Conservation (phyloP, 2,329 filamentous ascomycete genomes). For the Fusarium compactum region DNA sequence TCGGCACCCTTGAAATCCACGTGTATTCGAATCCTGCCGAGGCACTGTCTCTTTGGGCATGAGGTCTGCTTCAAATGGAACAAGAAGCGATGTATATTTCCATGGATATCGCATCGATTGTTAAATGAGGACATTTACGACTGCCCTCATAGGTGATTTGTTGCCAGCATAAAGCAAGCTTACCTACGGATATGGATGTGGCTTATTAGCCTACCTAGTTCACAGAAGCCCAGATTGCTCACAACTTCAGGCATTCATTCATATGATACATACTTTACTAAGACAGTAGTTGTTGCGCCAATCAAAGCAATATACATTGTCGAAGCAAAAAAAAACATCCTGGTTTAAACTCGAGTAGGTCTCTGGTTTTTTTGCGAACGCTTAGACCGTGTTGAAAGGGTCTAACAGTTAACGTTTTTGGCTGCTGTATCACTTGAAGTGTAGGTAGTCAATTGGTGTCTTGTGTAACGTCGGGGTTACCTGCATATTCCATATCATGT, state of each 20-base stretch:
- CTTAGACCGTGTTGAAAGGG: background rate
- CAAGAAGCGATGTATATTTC: background rate
- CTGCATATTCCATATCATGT: background rate
- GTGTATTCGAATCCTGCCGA: conserved; percentile 33
- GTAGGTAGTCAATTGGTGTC: background rate
- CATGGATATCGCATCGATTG: background rate
- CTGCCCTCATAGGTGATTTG: background rate
- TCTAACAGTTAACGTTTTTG: background rate
- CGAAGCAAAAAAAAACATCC: background rate
- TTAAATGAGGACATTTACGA: background rate
- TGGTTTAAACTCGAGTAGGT: too few relatives aligned
- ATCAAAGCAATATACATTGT: background rate
- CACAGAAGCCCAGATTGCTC: background rate
- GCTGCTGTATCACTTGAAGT: conserved; percentile 1
- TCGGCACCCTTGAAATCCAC: conserved; percentile 32
- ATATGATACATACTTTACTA: background rate
- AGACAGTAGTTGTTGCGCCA: background rate
- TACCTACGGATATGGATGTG: background rate
- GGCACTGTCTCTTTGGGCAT: conserved; percentile 22
- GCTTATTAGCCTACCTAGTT: background rate
- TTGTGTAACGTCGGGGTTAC: background rate
- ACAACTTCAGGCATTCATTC: background rate
- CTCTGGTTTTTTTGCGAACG: background rate
- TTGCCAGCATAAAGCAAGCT: background rate
- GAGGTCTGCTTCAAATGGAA: background rate